Conservation (phyloP, 768 basidiomycete genomes). For the Hypholoma fasciculare region DNA sequence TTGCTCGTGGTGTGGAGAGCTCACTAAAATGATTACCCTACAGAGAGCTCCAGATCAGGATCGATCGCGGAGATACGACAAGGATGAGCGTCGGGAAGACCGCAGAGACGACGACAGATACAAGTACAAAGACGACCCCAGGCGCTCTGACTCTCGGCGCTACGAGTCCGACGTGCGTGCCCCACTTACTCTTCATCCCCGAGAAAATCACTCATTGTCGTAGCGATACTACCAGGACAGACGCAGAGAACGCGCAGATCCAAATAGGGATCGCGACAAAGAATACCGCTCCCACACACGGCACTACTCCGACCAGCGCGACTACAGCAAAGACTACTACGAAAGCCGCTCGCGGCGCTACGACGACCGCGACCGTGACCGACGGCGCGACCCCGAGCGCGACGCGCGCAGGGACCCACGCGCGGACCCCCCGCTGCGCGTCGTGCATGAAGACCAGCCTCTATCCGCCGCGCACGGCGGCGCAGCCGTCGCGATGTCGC, state of each 20-base stretch:
- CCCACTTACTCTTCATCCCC: neutral
- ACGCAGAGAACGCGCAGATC: constrained; percentile 3
- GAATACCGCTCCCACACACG: constrained; percentile 16
- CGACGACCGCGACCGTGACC: constrained; percentile 16
- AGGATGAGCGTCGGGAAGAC: constrained; percentile 12
- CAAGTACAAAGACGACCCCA: constrained; percentile 20
- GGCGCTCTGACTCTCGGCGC: constrained; percentile 19
- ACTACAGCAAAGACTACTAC: constrained; percentile 18
- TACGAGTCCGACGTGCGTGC: constrained; percentile 16
- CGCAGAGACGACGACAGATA: constrained; percentile 14
- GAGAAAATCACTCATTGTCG: neutral
- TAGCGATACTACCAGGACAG: neutral
- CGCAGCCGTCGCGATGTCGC: constrained; percentile 18
- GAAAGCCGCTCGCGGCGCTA: constrained; percentile 15
- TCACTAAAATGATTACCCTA: neutral
- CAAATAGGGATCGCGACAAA: constrained; percentile 16
- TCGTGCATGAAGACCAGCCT: constrained; percentile 23
- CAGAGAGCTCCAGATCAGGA: constrained; percentile 16
- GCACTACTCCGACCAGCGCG: constrained; percentile 15
- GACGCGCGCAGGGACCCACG: constrained; percentile 8
- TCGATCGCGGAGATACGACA: constrained; percentile 12
- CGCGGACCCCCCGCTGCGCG: constrained; percentile 11
- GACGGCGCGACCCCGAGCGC: constrained; percentile 8
- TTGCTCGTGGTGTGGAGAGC: neutral
- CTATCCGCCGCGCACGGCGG: constrained; percentile 17